Evolutionary conservation across 768 basidiomycete species (phyloP), one percentile per base, ranked within the genome.

Genomic region (Suillus ampliporus): DNA sequence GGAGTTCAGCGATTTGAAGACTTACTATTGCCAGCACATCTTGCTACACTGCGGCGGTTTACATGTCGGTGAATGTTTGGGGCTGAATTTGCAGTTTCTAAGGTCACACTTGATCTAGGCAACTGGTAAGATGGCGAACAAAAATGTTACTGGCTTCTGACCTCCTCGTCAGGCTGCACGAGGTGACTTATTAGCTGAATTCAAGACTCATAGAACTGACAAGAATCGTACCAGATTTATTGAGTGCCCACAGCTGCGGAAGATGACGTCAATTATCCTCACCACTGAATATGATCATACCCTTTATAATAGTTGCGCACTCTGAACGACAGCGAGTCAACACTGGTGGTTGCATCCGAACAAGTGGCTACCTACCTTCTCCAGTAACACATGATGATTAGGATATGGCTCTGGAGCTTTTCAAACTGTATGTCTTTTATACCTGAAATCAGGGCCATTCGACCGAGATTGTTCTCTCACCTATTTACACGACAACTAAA

Each of bases 11-110:
- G 53, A 59, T 43, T 23, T 14, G 23, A 31, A 23, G 17, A 78
- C 88, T 68, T 74, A 89, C 88, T 90, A 89, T 74, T 90, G 89
- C 87, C 88, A 89, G 72, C 89, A 90, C 61, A 80, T 82, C 64
- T 81, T 72, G 64, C 75, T 79, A 69, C 89, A 90, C 48, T 73
- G 66, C 40, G 86, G 85, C 4, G 83, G 80, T 52, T 68, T 60
- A 71, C 89, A 90, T 41, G 75, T 70, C 46, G 56, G 69, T 41
- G 87, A 78, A 71, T 90, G 89, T 38, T 68, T 76, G 8, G 82
- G 81, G 68, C 88, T 89, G 68, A 90, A 89, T 76, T 83, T 88
- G 78, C 89, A 89, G 63, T 76, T 82, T 44, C 76, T 75, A 60
- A 84, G 76, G 67, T 85, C 81, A 64, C 88, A 90, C 69, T 85